These are phyloP conservation scores for Globisporangium okanoganense DNA, from an alignment of 352 stramenopile species.

Conservation along the genomic window DNA sequence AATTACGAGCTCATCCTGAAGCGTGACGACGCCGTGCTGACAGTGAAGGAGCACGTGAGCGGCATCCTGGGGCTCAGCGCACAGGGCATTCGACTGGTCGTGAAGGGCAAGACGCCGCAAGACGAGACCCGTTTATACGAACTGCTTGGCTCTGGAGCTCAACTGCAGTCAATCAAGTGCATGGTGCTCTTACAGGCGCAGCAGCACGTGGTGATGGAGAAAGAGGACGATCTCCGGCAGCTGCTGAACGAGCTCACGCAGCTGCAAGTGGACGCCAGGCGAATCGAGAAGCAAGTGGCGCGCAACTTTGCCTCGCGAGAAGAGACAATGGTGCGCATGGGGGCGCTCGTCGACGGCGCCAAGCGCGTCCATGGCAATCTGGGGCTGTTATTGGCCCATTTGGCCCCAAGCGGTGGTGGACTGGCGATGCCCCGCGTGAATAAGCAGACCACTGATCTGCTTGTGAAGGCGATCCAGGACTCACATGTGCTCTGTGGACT, in stretches of 20 bases:
- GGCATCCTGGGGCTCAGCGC: constrained; percentile 38
- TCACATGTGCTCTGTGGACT: constrained; percentile 17
- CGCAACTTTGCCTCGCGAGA: constrained; percentile 50
- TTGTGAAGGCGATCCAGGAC: constrained; percentile 28
- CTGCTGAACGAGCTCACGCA: constrained; percentile 61
- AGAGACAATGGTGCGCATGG: constrained; percentile 44
- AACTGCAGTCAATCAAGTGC: constrained; percentile 38
- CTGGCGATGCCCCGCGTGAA: constrained; percentile 10
- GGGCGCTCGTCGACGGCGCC: constrained; percentile 32
- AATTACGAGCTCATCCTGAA: constrained; percentile 51
- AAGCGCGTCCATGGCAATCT: constrained; percentile 40
- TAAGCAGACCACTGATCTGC: constrained; percentile 21
- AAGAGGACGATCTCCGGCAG: constrained; percentile 54
- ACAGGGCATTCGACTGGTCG: constrained; percentile 41
- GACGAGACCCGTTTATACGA: constrained; percentile 29
- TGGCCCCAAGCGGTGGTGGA: constrained; percentile 10
- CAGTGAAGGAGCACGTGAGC: constrained; percentile 48
- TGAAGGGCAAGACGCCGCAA: constrained; percentile 59
- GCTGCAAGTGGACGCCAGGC: constrained; percentile 25
- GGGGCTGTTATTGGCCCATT: constrained; percentile 43
- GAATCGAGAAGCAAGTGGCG: constrained; percentile 39
- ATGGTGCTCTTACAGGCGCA: constrained; percentile 65
- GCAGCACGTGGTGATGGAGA: constrained; percentile 59
- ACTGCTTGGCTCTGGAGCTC: constrained; percentile 13
- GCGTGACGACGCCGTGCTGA: constrained; percentile 22